Evolutionary conservation across 768 basidiomycete genomes (phyloP).

Genomic region (Megacollybia marginata): DNA sequence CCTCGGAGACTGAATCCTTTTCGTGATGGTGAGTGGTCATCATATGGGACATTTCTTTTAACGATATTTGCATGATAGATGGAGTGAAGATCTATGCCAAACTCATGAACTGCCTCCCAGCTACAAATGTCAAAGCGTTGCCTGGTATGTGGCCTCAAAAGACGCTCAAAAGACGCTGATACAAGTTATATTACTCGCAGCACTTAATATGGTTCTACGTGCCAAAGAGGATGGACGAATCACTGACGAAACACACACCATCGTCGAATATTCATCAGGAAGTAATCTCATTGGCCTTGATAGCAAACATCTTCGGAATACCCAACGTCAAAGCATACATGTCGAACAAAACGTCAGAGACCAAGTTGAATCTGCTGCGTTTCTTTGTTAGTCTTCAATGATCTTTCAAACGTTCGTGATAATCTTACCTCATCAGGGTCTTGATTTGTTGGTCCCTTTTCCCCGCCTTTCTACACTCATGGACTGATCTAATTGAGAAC

Average conservation of each 20-base stretch:
- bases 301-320: constrained; percentile 14
- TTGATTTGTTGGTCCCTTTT: too few species aligned
- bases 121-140: constrained; percentile 15
- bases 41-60: too few species aligned
- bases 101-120: constrained; percentile 14
- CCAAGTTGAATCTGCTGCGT: too few species aligned
- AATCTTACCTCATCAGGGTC: too few species aligned
- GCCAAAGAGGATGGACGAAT: constrained; percentile 14
- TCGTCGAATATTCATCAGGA: constrained; percentile 19
- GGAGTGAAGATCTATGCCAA: constrained; percentile 17
- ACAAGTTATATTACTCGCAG: constrained; percentile 1
- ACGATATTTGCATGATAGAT: too few species aligned
- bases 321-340: constrained; percentile 15
- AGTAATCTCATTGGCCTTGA: constrained; percentile 15
- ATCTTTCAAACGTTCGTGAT: too few species aligned
- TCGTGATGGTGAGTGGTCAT: too few species aligned
- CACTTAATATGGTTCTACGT: constrained; percentile 17
- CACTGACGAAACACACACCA: constrained; percentile 13
- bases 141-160: constrained; percentile 9
- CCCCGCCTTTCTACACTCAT: too few species aligned
- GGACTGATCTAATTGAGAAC: too few species aligned
- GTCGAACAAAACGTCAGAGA: too few species aligned
- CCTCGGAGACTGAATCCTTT: constrained; percentile 13
- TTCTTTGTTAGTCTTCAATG: too few species aligned
- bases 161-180: neutral